phyloP scores from a whole-genome alignment of 805 yeast species.

The Hemisphaericaspora nanyangensis region DNA sequence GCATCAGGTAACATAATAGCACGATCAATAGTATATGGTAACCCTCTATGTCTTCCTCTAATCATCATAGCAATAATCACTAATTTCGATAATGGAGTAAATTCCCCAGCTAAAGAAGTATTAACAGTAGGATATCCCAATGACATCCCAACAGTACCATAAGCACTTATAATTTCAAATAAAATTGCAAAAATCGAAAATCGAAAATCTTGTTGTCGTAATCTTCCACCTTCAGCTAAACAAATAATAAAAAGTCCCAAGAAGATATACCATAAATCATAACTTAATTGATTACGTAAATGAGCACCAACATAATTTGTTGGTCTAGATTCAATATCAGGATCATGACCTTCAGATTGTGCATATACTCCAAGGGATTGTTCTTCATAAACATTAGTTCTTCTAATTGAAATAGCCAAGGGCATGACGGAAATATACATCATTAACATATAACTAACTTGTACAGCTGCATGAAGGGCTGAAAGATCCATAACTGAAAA shows the following conservation, averaged over 20 bases:
- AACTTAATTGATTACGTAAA: conserved; percentile 85
- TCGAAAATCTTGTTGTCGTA: conserved; percentile 38
- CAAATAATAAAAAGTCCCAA: conserved; percentile 83
- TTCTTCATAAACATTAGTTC: conserved; percentile 97
- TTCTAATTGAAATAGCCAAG: conserved; percentile 89
- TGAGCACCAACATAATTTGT: conserved; percentile 77
- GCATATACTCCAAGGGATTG: conserved; percentile 90
- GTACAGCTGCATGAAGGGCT: conserved; percentile 80
- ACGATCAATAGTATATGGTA: conserved; percentile 89
- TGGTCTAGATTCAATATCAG: conserved; percentile 40
- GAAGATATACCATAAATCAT: conserved; percentile 91
- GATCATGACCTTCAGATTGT: conserved; percentile 21
- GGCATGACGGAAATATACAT: conserved; percentile 98
- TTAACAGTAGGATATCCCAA: conserved; percentile 70
- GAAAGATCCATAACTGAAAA: conserved; percentile 70
- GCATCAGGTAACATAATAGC: conserved; percentile 85
- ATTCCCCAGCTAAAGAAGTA: conserved; percentile 71
- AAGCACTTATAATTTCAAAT: conserved; percentile 91
- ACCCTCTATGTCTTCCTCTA: conserved; percentile 94
- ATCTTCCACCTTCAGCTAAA: conserved; percentile 72
- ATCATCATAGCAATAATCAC: conserved; percentile 87
- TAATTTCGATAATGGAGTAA: conserved; percentile 70
- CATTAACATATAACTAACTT: conserved; percentile 91
- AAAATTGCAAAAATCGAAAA: conserved; percentile 70
- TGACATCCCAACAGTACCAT: conserved; percentile 94